These are phyloP conservation scores for Rhodotorula sp. DNA, from an alignment of 1,284 basidiomycete genomes.

Conservation along the genomic window DNA sequence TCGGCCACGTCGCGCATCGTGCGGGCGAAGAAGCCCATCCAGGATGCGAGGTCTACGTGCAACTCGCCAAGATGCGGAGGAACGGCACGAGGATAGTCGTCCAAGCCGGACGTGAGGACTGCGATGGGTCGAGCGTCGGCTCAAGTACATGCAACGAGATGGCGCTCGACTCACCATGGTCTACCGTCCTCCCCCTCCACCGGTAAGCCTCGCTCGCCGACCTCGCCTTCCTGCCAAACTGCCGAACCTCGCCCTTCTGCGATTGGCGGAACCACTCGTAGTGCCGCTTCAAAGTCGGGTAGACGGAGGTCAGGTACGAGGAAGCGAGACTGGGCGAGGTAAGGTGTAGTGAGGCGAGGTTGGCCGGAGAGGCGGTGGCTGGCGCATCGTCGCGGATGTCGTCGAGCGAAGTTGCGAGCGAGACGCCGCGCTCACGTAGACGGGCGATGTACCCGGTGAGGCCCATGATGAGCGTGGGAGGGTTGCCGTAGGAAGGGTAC, in stretches of 20 bases:
- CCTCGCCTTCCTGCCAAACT: conserved; percentile 75
- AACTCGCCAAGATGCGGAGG: conserved; percentile 85
- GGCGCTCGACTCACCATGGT: neutral
- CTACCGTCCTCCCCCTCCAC: conserved; percentile 79
- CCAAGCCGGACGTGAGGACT: conserved; percentile 93
- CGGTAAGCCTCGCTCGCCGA: conserved; percentile 86
- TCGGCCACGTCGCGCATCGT: conserved; percentile 84
- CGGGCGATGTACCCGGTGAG: conserved; percentile 81
- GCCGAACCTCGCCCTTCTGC: conserved; percentile 86
- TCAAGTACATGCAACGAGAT: too few species aligned
- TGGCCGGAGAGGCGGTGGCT: neutral
- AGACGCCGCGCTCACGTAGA: conserved; percentile 53
- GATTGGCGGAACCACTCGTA: conserved; percentile 95
- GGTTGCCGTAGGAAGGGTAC: conserved; percentile 88
- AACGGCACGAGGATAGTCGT: conserved; percentile 83
- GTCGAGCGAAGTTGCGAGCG: conserved; percentile 26
- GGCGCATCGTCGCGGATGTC: neutral
- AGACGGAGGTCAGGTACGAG: conserved; percentile 72
- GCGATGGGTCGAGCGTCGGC: conserved; percentile 47
- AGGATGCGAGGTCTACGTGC: conserved; percentile 85
- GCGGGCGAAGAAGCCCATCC: conserved; percentile 89
- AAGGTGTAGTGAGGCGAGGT: conserved; percentile 55
- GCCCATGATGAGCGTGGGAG: conserved; percentile 87
- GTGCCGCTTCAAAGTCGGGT: conserved; percentile 77
- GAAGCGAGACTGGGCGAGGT: conserved; percentile 61